Conservation (phyloP, 2,329 filamentous ascomycete species). For the Coniochaeta sp. region DNA sequence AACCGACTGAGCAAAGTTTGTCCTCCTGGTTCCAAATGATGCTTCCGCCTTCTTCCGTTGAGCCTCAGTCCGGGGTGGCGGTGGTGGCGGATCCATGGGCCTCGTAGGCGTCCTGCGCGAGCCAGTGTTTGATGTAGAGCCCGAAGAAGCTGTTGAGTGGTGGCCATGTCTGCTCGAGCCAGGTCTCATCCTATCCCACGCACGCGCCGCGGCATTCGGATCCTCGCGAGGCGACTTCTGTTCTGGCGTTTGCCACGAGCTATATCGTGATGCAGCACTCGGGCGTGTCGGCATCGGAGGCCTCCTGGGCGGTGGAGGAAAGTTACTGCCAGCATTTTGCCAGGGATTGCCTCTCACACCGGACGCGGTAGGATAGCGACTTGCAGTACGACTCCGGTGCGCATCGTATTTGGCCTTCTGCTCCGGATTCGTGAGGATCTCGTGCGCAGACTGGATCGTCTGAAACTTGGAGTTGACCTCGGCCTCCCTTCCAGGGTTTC, state of each 20-base stretch:
- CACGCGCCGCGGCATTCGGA: slow-evolving; percentile 10
- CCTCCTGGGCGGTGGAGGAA: slow-evolving; percentile 34
- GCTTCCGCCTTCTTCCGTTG: slow-evolving; percentile 47
- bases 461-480: slow-evolving; percentile 80
- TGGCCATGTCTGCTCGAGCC: slow-evolving; percentile 5
- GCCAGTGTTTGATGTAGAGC: not conserved
- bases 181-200: slow-evolving; percentile 15
- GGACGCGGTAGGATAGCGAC: slow-evolving; percentile 39
- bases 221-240: slow-evolving; percentile 9
- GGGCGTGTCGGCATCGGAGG: slow-evolving; percentile 14
- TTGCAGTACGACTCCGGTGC: slow-evolving; percentile 26
- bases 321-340: slow-evolving; percentile 39
- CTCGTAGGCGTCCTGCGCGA: slow-evolving; percentile 8
- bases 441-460: slow-evolving; percentile 77
- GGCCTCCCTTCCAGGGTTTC: slow-evolving; percentile 74
- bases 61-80: slow-evolving; percentile 41
- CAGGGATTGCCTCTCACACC: slow-evolving; percentile 52
- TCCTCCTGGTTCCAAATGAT: slow-evolving; percentile 42
- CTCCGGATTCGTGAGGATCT: slow-evolving; percentile 52
- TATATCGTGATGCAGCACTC: slow-evolving; percentile 14
- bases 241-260: slow-evolving; percentile 10
- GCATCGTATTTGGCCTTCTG: slow-evolving; percentile 47
- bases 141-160: not conserved
- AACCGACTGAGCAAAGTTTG: slow-evolving; percentile 39
- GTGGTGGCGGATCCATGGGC: slow-evolving; percentile 23